Evolutionary conservation across 768 basidiomycete species (phyloP).

Genomic region (Psilocybe tampanensis): DNA sequence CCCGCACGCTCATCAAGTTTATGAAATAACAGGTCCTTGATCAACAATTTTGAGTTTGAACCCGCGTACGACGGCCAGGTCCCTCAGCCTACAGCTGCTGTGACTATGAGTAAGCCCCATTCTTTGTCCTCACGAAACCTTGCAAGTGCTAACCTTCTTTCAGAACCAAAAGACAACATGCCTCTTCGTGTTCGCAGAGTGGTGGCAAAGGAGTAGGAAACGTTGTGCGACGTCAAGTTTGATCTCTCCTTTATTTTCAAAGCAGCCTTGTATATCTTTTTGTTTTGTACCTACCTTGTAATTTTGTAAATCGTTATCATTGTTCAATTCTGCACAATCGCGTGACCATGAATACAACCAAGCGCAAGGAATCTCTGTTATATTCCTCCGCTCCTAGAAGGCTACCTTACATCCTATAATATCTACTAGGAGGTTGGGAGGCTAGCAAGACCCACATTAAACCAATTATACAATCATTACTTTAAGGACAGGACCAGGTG

Average conservation of each 20-base stretch:
- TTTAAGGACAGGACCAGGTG: not conserved
- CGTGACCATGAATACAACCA: not conserved
- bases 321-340: not conserved
- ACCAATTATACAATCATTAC: conserved; percentile 14
- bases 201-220: not conserved
- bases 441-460: conserved; percentile 1
- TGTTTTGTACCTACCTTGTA: not conserved
- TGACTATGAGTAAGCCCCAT: conserved; percentile 46
- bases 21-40: conserved; percentile 27
- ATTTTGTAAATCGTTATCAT: not conserved
- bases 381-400: not conserved
- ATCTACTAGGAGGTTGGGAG: not conserved
- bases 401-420: not conserved
- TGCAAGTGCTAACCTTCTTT: not conserved
- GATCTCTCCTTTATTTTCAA: too few species aligned
- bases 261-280: not conserved
- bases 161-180: conserved; percentile 40
- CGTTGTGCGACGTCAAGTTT: too few species aligned
- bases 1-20: not conserved
- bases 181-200: conserved; percentile 33
- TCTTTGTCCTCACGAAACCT: too few species aligned
- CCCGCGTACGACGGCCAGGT: conserved; percentile 41
- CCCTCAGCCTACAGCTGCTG: conserved; percentile 32
- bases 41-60: conserved; percentile 43
- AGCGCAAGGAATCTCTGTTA: not conserved